Conservation (phyloP, 495 filamentous ascomycete genomes). For the Tuber aestivum region DNA sequence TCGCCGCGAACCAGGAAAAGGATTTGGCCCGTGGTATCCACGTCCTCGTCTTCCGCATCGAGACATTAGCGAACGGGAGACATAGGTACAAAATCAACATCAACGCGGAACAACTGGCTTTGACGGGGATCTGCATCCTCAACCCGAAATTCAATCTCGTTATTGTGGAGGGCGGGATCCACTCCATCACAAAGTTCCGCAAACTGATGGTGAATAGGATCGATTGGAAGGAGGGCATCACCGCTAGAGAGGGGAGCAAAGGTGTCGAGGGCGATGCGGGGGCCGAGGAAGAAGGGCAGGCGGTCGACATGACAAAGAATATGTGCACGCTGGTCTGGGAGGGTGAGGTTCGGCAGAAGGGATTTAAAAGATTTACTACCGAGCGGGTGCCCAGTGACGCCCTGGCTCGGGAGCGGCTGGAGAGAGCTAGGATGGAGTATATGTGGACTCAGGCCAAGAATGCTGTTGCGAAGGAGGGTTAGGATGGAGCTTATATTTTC, state of each 20-base stretch:
- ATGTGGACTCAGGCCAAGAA: slow-evolving; percentile 94
- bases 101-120: slow-evolving; percentile 78
- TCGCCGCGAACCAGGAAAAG: slow-evolving; percentile 72
- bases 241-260: slow-evolving; percentile 56
- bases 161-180: slow-evolving; percentile 82
- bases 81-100: slow-evolving; percentile 88
- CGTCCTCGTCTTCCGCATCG: slow-evolving; percentile 79
- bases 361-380: slow-evolving; percentile 78
- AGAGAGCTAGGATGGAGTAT: slow-evolving; percentile 81
- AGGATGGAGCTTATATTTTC: neutral
- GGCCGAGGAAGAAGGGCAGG: slow-evolving; percentile 52
- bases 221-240: slow-evolving; percentile 84
- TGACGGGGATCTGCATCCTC: slow-evolving; percentile 84
- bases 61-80: slow-evolving; percentile 77
- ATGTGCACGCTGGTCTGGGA: slow-evolving; percentile 79
- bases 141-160: slow-evolving; percentile 81
- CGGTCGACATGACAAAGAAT: slow-evolving; percentile 64
- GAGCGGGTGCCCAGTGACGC: slow-evolving; percentile 83
- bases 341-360: slow-evolving; percentile 68
- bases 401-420: slow-evolving; percentile 73
- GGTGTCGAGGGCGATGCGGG: slow-evolving; percentile 60
- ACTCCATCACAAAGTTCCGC: slow-evolving; percentile 72
- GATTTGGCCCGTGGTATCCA: slow-evolving; percentile 80
- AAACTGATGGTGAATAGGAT: slow-evolving; percentile 90
- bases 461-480: slow-evolving; percentile 34